Evolutionary conservation across 768 basidiomycete genomes (phyloP).

Genomic region (Pleurotus sapidus): DNA sequence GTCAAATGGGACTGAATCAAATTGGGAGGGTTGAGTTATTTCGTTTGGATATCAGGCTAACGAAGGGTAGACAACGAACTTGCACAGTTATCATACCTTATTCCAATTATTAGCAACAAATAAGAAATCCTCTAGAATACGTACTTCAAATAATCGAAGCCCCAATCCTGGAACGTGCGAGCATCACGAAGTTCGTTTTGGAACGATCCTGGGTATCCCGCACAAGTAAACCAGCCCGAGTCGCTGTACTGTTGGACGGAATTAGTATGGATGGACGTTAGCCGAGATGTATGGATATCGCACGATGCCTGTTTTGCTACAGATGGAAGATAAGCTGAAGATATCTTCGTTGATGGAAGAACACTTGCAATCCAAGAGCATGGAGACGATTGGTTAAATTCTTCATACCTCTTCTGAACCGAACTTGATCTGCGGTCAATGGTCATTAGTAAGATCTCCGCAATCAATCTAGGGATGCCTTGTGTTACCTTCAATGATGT

Average conservation of each 20-base stretch:
- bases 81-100: conserved; percentile 52
- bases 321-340: background rate
- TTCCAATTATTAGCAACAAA: conserved; percentile 1
- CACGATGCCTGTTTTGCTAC: conserved; percentile 41
- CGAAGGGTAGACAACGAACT: conserved; percentile 28
- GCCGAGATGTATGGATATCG: conserved; percentile 10
- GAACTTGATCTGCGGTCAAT: conserved; percentile 35
- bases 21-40: no score
- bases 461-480: no score
- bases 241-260: conserved; percentile 46
- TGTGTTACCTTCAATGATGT: conserved; percentile 49
- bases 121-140: conserved; percentile 10
- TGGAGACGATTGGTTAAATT: conserved; percentile 55
- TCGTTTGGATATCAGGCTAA: background rate
- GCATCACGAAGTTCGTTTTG: conserved; percentile 56
- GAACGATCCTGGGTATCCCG: conserved; percentile 62
- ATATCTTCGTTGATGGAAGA: background rate
- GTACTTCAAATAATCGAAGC: conserved; percentile 66
- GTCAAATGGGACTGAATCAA: conserved; percentile 49
- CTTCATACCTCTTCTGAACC: conserved; percentile 58
- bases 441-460: background rate
- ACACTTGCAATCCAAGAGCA: conserved; percentile 51
- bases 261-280: background rate
- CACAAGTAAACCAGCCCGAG: conserved; percentile 69
- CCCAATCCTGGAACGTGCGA: conserved; percentile 59